Conservation (phyloP, 2,329 filamentous ascomycete genomes). For the Coniochaeta prunicola region DNA sequence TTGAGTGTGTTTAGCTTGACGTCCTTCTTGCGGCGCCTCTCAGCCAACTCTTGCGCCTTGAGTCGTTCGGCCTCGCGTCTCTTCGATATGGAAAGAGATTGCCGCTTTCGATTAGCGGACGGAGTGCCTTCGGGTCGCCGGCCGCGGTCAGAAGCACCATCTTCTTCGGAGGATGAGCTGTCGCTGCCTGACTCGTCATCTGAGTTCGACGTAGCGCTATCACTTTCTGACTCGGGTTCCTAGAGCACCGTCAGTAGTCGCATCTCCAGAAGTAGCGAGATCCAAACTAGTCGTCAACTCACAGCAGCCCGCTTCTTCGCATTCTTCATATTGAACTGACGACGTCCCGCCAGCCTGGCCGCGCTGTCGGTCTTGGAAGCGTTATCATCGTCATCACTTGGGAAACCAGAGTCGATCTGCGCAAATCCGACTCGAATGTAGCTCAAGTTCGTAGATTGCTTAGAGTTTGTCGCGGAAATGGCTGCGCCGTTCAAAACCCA, state of each 20-base stretch:
- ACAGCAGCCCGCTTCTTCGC: conserved; percentile 5
- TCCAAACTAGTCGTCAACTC: background rate
- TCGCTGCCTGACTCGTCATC: conserved; percentile 19
- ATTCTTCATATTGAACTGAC: conserved; percentile 24
- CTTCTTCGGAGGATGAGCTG: conserved; percentile 8
- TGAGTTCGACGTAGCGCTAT: conserved; percentile 18
- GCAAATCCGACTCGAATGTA: conserved; percentile 54
- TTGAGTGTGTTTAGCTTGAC: conserved; percentile 57
- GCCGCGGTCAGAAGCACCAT: conserved; percentile 16
- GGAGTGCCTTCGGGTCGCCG: conserved; percentile 10
- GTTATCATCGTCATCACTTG: conserved; percentile 27
- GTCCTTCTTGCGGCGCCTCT: conserved; percentile 56
- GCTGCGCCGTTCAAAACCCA: conserved; percentile 62
- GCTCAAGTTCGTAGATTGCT: conserved; percentile 33
- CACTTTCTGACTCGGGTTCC: conserved; percentile 3
- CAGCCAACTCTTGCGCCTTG: conserved; percentile 43
- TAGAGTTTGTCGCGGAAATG: conserved; percentile 21
- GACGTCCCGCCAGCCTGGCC: conserved; percentile 10
- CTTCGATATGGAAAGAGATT: conserved; percentile 12
- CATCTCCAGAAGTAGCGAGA: background rate
- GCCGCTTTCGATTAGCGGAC: background rate
- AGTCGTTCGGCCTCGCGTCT: conserved; percentile 40
- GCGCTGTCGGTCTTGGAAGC: conserved; percentile 7
- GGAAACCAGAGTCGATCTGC: conserved; percentile 33
- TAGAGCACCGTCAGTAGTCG: background rate